Evolutionary conservation across 768 basidiomycete species (phyloP), one percentile per base, ranked within the genome.

Genomic region (Boletus tomentosulus): DNA sequence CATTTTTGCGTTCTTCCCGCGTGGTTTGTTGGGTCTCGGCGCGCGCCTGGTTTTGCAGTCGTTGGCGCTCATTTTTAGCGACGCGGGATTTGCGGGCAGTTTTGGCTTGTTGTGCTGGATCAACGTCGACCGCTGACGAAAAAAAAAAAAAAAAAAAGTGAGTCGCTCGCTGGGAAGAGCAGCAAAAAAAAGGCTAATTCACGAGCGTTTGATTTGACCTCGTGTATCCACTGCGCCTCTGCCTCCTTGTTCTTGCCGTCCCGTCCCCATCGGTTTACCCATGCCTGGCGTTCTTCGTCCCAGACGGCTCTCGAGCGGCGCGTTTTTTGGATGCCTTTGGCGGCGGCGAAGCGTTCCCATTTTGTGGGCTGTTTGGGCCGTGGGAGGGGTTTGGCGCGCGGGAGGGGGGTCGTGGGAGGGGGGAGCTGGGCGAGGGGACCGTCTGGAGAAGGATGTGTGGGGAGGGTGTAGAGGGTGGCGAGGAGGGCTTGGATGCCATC

Each of bases 201-300:
- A 94, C 94, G 87, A 63, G 91, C 90, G 66, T 93, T 84, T 42
- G 77, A 76, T 63, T 91, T 91, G 45, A 99, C 89, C 70, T 95
- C 94, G 48, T 88, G 84, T 53, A 96, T 78, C 95, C 96, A 98
- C 68, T 93, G 88, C 7, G 81, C 81, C 73, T 97, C 92, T 19
- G 72, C 70, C 58, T 92, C 80, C 75, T 83, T 94, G 66, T 98
- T 98, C 77, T 92, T 93, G 8, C 93, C 89, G 51, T 83, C 80
- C 64, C 80, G 80, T 0, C 97, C 95, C 95, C 95, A 98, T 43
- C 91, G 77, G 54, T 85, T 79, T 5, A 95, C 88, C 88, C 91
- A 98, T 16, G 88, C 89, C 70, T 97, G 92, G 66, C 79, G 83
- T 70, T 96, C 94, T 62, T 98, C 95, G 69, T 98, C 94, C 90